A percentile compares a stretch with the other conserved stretches of the same genome.
Conservation (phyloP, 345 rosid genomes). For the rapeseed (Brassica napus) region Da-Ae NC_063450.1:50441001-50441500, state of each 20-base stretch:
- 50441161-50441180: constrained; percentile 53
- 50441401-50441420: constrained; percentile 60
- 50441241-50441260: constrained; percentile 55
- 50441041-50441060: constrained; percentile 60
- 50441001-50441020: constrained; percentile 95
- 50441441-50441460: constrained; percentile 46
- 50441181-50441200: constrained; percentile 64
- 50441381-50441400: constrained; percentile 54
- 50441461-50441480: constrained; percentile 49
- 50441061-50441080: constrained; percentile 72
- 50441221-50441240: constrained; percentile 71
- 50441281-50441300: constrained; percentile 58
- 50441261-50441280: constrained; percentile 51
- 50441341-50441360: constrained; percentile 41
- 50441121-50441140: constrained; percentile 47
- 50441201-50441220: constrained; percentile 71
- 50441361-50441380: constrained; percentile 56
- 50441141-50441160: constrained; percentile 67
- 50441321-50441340: constrained; percentile 56
- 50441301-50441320: constrained; percentile 53
- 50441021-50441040: constrained; percentile 77
- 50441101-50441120: constrained; percentile 60
- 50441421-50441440: constrained; percentile 50
- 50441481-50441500: constrained; percentile 43
- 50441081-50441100: constrained; percentile 62